Percentiles rank a stretch among this genome's conserved stretches.
These are phyloP conservation scores for Botrytis porri DNA, from an alignment of 2,329 filamentous ascomycete species.

Conservation along the genomic window DNA sequence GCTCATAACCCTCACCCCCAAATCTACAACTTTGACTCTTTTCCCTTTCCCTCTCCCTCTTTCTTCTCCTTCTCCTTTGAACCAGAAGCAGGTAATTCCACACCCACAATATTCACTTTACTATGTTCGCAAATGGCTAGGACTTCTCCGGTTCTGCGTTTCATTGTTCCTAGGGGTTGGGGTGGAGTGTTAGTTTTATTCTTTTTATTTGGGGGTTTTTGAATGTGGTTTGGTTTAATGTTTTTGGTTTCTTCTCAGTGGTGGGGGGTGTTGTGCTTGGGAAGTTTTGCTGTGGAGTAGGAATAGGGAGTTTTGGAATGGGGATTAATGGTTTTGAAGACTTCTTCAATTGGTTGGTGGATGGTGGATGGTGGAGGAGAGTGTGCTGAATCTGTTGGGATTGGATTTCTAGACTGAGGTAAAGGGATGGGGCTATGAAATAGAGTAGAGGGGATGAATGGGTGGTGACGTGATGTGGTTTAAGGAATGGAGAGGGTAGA, in stretches of 20 bases:
- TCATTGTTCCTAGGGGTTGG: not conserved
- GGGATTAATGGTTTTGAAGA: not conserved
- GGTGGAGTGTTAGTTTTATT: not conserved
- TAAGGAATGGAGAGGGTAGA: not conserved
- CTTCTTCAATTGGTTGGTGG: not conserved
- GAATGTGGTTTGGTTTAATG: too few relatives aligned
- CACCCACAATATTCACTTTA: not conserved
- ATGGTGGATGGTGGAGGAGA: too few relatives aligned
- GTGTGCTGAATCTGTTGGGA: not conserved
- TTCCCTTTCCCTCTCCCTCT: not conserved
- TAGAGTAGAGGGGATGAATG: not conserved
- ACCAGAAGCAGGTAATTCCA: not conserved
- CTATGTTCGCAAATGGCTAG: constrained; percentile 4
- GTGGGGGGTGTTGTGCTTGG: too few relatives aligned
- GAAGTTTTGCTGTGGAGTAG: not conserved
- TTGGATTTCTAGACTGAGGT: too few relatives aligned
- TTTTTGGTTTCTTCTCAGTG: too few relatives aligned
- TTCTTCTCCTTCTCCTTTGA: not conserved
- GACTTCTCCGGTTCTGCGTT: not conserved
- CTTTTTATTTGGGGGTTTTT: not conserved
- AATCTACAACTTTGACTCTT: not conserved
- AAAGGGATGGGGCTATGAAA: too few relatives aligned
- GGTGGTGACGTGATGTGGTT: not conserved
- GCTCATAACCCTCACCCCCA: not conserved
- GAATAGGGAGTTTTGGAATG: not conserved